phyloP scores from a whole-genome alignment of 768 basidiomycete genomes.

The Leccinum subgranulosum region DNA sequence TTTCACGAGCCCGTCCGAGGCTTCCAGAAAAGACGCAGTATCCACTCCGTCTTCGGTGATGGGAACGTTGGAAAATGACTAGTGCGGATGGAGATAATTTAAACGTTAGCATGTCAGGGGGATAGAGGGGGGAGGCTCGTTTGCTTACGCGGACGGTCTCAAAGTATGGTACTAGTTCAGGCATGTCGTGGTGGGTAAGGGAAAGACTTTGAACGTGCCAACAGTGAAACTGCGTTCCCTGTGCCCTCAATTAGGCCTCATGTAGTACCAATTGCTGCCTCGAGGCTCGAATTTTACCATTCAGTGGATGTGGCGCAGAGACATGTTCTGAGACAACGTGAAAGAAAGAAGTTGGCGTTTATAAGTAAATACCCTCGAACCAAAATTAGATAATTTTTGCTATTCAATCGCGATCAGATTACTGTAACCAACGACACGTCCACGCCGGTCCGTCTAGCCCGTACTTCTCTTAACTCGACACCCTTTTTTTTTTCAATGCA shows the following conservation, averaged over 20 bases:
- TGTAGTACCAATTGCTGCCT: conserved; percentile 22
- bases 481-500: not conserved
- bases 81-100: not conserved
- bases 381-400: conserved; percentile 25
- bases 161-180: conserved; percentile 49
- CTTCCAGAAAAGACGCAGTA: conserved; percentile 77
- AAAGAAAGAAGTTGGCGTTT: not conserved
- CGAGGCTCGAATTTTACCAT: conserved; percentile 21
- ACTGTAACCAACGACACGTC: conserved; percentile 2
- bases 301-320: conserved; percentile 21
- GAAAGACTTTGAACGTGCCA: conserved; percentile 1
- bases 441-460: conserved; percentile 6
- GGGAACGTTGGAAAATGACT: conserved; percentile 89
- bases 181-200: conserved; percentile 20
- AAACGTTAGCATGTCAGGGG: not conserved
- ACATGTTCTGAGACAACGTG: conserved; percentile 21
- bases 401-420: conserved; percentile 12
- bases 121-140: not conserved
- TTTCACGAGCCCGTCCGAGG: conserved; percentile 78
- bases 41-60: conserved; percentile 76
- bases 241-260: conserved; percentile 13
- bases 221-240: conserved; percentile 8
- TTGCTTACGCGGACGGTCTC: conserved; percentile 60
- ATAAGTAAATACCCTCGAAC: not conserved
- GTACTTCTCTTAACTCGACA: not conserved